These are phyloP conservation scores for Chlamydomonas schloesseri DNA, from an alignment of 139 green algal genomes.

Conservation along the genomic window DNA sequence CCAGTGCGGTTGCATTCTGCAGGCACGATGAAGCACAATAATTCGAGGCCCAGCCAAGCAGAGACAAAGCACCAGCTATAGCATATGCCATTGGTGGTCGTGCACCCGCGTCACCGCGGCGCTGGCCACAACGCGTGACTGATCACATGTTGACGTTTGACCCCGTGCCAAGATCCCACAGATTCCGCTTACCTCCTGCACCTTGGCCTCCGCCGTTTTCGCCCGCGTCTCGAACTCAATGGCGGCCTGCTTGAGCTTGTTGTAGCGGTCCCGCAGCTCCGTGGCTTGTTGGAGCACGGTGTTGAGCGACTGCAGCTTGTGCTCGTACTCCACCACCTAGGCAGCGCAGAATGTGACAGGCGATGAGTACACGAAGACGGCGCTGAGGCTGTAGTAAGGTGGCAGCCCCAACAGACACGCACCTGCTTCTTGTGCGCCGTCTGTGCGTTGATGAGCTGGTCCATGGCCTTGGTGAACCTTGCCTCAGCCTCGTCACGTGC, in stretches of 20 bases:
- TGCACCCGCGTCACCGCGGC: no score
- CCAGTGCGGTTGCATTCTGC: neutral
- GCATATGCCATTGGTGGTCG: no score
- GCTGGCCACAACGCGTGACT: no score
- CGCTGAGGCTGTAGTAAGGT: no score
- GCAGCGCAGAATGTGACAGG: neutral
- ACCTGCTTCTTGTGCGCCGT: conserved; percentile 41
- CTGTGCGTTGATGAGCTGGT: conserved; percentile 31
- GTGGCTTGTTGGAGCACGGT: neutral
- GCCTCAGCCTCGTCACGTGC: conserved; percentile 11
- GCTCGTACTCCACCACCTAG: conserved; percentile 31
- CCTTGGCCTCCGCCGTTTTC: neutral
- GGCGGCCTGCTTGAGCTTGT: neutral
- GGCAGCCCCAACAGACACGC: no score
- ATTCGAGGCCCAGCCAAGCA: no score
- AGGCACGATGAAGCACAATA: no score
- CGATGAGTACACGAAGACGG: no score
- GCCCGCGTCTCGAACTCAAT: neutral
- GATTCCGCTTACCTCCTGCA: conserved; percentile 1
- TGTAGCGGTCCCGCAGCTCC: conserved; percentile 7
- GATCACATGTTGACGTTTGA: no score
- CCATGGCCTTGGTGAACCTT: conserved; percentile 37
- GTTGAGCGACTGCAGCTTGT: neutral
- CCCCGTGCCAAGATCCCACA: no score
- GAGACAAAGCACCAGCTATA: no score